A percentile compares a stretch with the other conserved stretches of the same genome.
Conservation (phyloP, 257 asterid species). For the Ajuga chamaepitys region DNA sequence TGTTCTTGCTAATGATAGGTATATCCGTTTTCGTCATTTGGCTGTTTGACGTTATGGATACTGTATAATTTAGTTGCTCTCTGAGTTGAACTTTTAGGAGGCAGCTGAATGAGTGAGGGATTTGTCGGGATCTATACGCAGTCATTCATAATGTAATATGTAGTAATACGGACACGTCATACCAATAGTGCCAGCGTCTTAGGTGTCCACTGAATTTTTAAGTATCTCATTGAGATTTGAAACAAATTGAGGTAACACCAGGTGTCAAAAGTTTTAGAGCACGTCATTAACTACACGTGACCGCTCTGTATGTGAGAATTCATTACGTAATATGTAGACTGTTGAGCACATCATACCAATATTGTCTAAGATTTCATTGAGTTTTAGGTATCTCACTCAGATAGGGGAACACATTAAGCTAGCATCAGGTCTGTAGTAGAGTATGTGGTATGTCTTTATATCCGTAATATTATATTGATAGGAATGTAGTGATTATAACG, state of each 20-base stretch:
- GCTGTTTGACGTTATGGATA: constrained; percentile 8
- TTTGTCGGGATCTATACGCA: constrained; percentile 5
- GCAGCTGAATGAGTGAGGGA: not conserved
- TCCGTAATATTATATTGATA: not conserved
- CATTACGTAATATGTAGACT: not conserved
- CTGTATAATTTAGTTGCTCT: constrained; percentile 1
- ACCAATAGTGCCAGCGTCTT: not conserved
- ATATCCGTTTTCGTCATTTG: not conserved
- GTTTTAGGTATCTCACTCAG: not conserved
- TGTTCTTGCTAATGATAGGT: not conserved
- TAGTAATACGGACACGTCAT: not conserved
- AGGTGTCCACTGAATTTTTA: not conserved
- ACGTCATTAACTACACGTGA: no score
- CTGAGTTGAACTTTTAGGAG: not conserved
- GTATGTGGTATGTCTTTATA: not conserved
- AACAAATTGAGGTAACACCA: no score
- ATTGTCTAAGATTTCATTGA: not conserved
- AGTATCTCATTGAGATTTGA: not conserved
- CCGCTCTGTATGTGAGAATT: no score
- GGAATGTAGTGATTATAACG: not conserved
- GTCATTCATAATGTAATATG: not conserved
- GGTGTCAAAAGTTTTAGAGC: no score
- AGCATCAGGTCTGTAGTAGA: not conserved
- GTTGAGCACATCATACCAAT: not conserved
- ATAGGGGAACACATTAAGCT: not conserved